Percentiles rank a stretch among this genome's conserved stretches.
Conservation (phyloP, 345 rosid species). For the Raphanus raphanistrum region DNA sequence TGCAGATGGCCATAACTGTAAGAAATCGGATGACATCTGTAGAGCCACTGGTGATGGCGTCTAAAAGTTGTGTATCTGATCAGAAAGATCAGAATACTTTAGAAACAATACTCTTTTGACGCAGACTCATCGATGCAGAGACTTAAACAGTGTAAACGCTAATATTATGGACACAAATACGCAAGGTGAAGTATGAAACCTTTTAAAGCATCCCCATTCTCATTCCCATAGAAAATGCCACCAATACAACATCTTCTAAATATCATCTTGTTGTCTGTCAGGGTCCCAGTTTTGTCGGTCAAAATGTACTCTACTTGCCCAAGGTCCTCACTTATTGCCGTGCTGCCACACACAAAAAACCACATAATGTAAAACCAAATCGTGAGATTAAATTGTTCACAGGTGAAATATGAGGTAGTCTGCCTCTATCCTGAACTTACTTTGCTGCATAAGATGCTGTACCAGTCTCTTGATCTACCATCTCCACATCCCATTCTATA, state of each 20-base stretch:
- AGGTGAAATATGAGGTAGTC: constrained; percentile 14
- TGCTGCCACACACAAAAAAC: constrained; percentile 74
- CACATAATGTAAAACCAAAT: constrained; percentile 8
- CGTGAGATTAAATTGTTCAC: neutral
- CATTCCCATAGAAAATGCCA: constrained; percentile 85
- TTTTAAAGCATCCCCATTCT: constrained; percentile 87
- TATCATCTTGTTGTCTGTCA: constrained; percentile 95
- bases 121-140: constrained; percentile 23
- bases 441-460: constrained; percentile 86
- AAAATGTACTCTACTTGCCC: constrained; percentile 99
- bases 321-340: constrained; percentile 99
- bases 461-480: constrained; percentile 82
- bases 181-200: constrained; percentile 46
- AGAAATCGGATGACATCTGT: constrained; percentile 80
- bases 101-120: constrained; percentile 14
- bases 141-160: neutral
- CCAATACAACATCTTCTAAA: constrained; percentile 92
- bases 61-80: constrained; percentile 67
- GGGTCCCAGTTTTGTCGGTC: constrained; percentile 98
- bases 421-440: constrained; percentile 53
- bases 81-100: constrained; percentile 17
- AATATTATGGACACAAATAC: constrained; percentile 8
- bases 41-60: constrained; percentile 75
- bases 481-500: constrained; percentile 87
- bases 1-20: constrained; percentile 91